Base-by-base conservation (phyloP, 1,139 yeast species). In the Scheffersomyces cryptocercus region DNA sequence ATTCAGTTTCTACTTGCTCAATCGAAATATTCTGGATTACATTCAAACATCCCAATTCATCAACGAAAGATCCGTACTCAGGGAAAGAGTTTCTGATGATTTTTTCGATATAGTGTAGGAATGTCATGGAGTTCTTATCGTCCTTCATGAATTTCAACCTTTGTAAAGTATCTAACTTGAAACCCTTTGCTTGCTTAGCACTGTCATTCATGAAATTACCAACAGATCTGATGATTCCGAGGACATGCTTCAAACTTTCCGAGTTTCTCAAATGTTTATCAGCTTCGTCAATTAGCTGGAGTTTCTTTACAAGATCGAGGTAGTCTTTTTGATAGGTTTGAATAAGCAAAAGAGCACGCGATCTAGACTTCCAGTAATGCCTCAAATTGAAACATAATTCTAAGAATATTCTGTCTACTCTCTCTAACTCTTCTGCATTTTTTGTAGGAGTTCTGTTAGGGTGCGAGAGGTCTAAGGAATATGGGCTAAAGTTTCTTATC, bases 191-290 rank as follows among this genome's bases (percentile, higher is more conserved):
- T 53, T 84, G 85, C 56, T 87, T 90, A 6, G 86, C 71, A 29
- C 74, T 67, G 57, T 88, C 96, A 62, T 93, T 93, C 98, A 93
- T 93, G 58, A 84, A 90, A 59, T 93, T 93, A 16, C 98, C 99
- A 47, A 93, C 84, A 14, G 86, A 85, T 51, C 90, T 76, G 42
- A 93, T 88, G 35, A 93, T 79, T 38, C 85, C 85, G 45, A 93
- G 70, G 8, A 91, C 78, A 46, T 79, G 77, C 50, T 81, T 78
- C 54, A 93, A 75, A 37, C 81, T 77, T n/a, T 73, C 73, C 0
- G 96, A 88, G 7, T 75, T 68, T 41, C 74, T 70, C n/a, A 91
- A 70, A 34, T 81, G 73, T 30, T 72, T 75, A 41, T 83, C 75
- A 0, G 95, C 96, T 36, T 73, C 76, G 54, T 88, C 96, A 28